Base-by-base conservation (phyloP, 345 rosid species). In the Citrus medica region DNA sequence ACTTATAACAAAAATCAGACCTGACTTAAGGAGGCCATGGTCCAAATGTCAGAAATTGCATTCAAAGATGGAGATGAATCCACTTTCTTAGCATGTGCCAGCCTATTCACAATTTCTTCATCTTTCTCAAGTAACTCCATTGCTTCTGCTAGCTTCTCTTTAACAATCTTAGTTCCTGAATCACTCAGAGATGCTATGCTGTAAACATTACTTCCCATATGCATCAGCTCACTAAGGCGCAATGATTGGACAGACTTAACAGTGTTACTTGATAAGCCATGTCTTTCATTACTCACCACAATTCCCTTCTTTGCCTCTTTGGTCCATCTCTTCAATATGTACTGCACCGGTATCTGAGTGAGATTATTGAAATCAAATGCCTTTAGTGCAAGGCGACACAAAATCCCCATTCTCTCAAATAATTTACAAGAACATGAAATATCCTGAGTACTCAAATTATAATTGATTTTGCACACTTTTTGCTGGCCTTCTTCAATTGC, bases 241-340 rank as follows among this genome's bases (percentile, higher is more conserved):
- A 56, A 32, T 32, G 64, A 56, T 55, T 30, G 64, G 6, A n/a
- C 2, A 30, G 75, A 56, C 42, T 72, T 72, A 3, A 4, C 21
- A 4, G 56, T n/a, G 10, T n/a, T 35, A 30, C 42, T 48, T 53
- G 62, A 51, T 7, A 10, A 42, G 10, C 22, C 60, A 70, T 5
- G 1, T 17, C 8, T 53, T 3, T 32, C 19, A 72, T 16, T 3
- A 4, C 42, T 8, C 10, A 21, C 46, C 9, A 32, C 16, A 30
- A 46, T 28, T 35, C 79, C 61, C 7, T 48, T 63, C 38, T 33
- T 66, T 22, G 62, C 42, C 0, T 76, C 72, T 21, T 64, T 76
- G 1, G 71, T 65, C 64, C 79, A 65, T 33, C 79, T 76, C 19
- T 76, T 76, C 6, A 66, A 53, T 40, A 76, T 10, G 12, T 66